phyloP scores from a whole-genome alignment of 1,284 basidiomycete species.

The Pascua sp. region DNA sequence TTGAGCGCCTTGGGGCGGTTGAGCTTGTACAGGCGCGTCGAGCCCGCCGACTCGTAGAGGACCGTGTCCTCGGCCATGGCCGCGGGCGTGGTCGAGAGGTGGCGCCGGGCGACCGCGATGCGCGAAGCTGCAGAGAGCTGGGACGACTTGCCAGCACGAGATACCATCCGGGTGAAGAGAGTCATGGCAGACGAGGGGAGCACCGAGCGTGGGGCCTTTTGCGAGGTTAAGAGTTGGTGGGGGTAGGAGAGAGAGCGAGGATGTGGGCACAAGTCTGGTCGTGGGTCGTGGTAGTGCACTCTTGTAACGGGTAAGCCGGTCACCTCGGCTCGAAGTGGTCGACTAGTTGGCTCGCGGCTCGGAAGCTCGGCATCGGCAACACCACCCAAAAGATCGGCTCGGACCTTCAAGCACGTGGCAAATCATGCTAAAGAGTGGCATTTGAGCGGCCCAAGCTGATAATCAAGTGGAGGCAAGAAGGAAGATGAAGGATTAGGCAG shows the following conservation, averaged over 20 bases:
- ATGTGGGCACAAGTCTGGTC: not conserved
- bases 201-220: too few relatives aligned
- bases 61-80: conserved; percentile 21
- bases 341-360: not conserved
- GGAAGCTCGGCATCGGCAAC: not conserved
- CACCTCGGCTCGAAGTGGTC: not conserved
- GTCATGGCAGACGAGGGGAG: conserved; percentile 15
- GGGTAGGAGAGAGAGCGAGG: not conserved
- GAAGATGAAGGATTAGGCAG: too few relatives aligned
- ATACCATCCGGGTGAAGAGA: conserved; percentile 20
- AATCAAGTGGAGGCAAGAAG: too few relatives aligned
- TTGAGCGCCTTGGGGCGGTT: conserved; percentile 84
- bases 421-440: too few relatives aligned
- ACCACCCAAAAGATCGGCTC: too few relatives aligned
- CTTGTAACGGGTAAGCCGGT: not conserved
- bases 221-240: not conserved
- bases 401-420: too few relatives aligned
- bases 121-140: conserved; percentile 20
- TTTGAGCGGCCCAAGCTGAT: too few relatives aligned
- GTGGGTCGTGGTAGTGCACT: not conserved
- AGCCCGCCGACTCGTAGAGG: conserved; percentile 24
- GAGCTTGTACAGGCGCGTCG: conserved; percentile 34
- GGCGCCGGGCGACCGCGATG: conserved; percentile 30
- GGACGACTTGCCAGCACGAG: conserved; percentile 24
- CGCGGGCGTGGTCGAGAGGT: conserved; percentile 26